These are phyloP conservation scores for Sicyos baderoa DNA, from an alignment of 306 rosid species.

Conservation along the genomic window DNA sequence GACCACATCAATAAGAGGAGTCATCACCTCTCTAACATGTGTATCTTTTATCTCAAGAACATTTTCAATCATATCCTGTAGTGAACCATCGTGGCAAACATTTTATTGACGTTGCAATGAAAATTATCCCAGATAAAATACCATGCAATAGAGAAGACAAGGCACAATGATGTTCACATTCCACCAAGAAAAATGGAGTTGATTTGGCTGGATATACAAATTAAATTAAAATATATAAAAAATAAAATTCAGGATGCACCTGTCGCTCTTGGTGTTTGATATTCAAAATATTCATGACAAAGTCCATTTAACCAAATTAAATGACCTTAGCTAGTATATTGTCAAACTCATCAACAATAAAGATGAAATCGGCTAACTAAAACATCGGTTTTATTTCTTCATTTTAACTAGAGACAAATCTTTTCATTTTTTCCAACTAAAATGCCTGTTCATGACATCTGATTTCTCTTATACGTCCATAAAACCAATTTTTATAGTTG, in stretches of 20 bases:
- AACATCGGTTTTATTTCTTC: background rate
- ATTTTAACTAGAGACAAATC: background rate
- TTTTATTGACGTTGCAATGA: conserved; percentile 1
- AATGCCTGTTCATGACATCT: background rate
- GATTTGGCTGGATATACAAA: background rate
- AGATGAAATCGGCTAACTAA: background rate
- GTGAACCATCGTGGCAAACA: conserved; percentile 11
- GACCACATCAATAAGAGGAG: conserved; percentile 98
- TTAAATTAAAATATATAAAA: background rate
- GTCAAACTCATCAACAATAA: background rate
- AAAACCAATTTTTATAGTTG: background rate
- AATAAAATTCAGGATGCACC: background rate
- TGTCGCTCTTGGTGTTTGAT: background rate
- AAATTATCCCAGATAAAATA: conserved; percentile 1
- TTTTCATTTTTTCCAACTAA: background rate
- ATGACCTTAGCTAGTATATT: background rate
- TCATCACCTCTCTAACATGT: conserved; percentile 97
- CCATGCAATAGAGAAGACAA: background rate
- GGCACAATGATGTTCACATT: background rate
- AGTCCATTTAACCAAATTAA: background rate
- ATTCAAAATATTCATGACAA: background rate
- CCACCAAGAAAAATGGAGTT: background rate
- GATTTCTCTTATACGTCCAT: background rate
- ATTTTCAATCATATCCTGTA: conserved; percentile 96
- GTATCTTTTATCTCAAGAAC: conserved; percentile 97